Percentiles rank a stretch among this genome's conserved stretches.
phyloP scores from a whole-genome alignment of 2,329 filamentous ascomycete genomes.

The Fusarium odoratissimum region DNA sequence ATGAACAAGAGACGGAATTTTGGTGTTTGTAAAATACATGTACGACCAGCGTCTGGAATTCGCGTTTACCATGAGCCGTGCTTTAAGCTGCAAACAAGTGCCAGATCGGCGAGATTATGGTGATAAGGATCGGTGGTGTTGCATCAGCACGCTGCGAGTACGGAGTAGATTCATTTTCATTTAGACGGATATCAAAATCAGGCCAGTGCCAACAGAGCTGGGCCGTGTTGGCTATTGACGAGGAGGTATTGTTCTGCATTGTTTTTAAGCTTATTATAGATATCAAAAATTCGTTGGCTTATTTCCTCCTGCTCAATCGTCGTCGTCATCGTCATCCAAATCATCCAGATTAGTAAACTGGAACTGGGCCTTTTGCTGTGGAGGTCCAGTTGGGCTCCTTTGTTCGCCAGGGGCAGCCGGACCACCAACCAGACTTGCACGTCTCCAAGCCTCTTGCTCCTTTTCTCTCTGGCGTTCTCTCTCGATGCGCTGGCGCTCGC shows the following conservation, averaged over 20 bases:
- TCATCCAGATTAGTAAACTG: conserved; percentile 67
- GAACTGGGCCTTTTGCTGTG: conserved; percentile 63
- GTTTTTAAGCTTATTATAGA: conserved; percentile 34
- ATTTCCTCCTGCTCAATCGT: conserved; percentile 43
- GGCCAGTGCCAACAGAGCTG: conserved; percentile 17
- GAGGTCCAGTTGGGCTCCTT: conserved; percentile 43
- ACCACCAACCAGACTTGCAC: conserved; percentile 50
- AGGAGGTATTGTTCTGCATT: conserved; percentile 25
- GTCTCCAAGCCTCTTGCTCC: conserved; percentile 56
- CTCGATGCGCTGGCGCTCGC: conserved; percentile 55
- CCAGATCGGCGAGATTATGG: conserved; percentile 3
- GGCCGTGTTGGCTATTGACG: conserved; percentile 28
- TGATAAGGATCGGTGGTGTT: not conserved
- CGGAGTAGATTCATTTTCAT: conserved; percentile 32
- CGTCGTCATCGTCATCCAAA: conserved; percentile 57
- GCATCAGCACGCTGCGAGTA: conserved; percentile 26
- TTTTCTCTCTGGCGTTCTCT: conserved; percentile 57
- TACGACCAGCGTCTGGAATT: conserved; percentile 46
- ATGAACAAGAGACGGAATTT: conserved; percentile 35
- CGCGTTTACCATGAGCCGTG: conserved; percentile 14
- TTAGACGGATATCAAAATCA: conserved; percentile 33
- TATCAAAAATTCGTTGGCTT: conserved; percentile 2
- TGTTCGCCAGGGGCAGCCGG: conserved; percentile 44
- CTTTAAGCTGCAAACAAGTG: not conserved
- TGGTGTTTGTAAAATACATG: conserved; percentile 48